Conservation (phyloP, 495 filamentous ascomycete genomes). For the Bacidia rubella region DNA sequence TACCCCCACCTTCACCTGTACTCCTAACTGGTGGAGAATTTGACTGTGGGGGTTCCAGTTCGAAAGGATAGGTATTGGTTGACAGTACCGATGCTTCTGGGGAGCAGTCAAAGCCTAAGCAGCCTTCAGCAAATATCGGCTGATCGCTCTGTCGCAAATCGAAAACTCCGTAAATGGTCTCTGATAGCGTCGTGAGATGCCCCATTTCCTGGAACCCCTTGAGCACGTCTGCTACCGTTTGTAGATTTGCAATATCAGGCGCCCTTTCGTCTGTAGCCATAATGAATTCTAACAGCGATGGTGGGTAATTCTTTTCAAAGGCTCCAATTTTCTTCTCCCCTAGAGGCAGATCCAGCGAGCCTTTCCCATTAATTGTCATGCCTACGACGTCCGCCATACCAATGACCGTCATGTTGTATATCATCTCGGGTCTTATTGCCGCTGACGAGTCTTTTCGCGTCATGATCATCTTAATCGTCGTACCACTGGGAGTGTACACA, state of each 20-base stretch:
- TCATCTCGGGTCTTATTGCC: not conserved
- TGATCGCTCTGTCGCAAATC: not conserved
- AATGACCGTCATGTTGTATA: constrained; percentile 1
- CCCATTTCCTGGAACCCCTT: not conserved
- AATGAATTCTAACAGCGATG: not conserved
- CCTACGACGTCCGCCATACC: not conserved
- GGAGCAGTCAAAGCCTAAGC: constrained; percentile 1
- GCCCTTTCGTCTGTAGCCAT: not conserved
- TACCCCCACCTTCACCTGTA: not conserved
- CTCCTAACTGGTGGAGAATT: not conserved
- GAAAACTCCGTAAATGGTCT: not conserved
- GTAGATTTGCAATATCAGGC: not conserved
- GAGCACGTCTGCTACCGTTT: not conserved
- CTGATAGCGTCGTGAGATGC: not conserved
- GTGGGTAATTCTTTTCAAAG: not conserved
- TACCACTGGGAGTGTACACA: not conserved
- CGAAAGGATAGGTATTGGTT: not conserved
- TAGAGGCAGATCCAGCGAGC: not conserved
- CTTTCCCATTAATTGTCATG: not conserved
- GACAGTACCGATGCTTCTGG: not conserved
- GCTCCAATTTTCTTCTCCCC: not conserved
- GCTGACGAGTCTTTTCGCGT: not conserved
- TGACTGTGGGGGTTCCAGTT: not conserved
- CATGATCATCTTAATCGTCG: not conserved
- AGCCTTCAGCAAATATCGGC: not conserved